Conservation (phyloP, 495 filamentous ascomycete genomes). For the Xylaria cubensis region DNA sequence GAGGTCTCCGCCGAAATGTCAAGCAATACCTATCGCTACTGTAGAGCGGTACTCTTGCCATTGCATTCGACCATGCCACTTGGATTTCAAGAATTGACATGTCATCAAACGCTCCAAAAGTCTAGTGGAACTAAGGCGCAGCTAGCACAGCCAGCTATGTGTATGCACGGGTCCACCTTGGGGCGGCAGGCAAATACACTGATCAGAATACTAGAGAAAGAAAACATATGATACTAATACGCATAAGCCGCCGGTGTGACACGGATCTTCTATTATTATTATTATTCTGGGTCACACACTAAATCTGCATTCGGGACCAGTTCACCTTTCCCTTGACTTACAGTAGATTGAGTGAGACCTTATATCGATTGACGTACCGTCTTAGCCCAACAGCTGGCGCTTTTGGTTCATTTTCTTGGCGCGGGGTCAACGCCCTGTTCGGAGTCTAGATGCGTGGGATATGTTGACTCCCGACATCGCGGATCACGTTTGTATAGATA, state of each 20-base stretch:
- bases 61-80: background rate
- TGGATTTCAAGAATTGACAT: background rate
- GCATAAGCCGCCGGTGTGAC: background rate
- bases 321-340: no score
- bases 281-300: background rate
- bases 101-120: background rate
- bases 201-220: background rate
- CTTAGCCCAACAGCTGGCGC: no score
- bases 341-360: no score
- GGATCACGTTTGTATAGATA: background rate
- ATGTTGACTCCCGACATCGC: background rate
- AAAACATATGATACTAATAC: background rate
- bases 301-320: background rate
- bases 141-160: background rate
- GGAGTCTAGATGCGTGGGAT: background rate
- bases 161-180: background rate
- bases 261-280: background rate
- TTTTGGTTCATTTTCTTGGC: background rate
- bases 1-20: background rate
- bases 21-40: background rate
- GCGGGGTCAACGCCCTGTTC: background rate
- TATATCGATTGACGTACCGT: no score
- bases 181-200: slow-evolving; percentile 6
- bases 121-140: background rate
- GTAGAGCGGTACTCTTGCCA: background rate